Percentiles rank a stretch among this genome's conserved stretches.
Evolutionary conservation across 83 land plant species (phyloP).

Genomic region (Diphasiastrum complanatum): DNA sequence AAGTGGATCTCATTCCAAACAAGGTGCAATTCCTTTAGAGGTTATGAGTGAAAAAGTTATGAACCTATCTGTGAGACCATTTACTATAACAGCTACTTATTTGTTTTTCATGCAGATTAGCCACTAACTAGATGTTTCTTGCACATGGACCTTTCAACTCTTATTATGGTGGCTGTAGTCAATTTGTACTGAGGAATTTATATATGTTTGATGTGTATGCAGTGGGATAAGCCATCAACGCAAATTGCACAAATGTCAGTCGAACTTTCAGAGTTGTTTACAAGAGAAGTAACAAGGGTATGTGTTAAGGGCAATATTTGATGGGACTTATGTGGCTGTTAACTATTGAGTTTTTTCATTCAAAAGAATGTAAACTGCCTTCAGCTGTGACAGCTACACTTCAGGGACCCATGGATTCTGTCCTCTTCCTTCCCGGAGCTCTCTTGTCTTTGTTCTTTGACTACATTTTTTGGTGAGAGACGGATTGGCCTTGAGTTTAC

Average conservation of each 20-base stretch:
- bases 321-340: no score
- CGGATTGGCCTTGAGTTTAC: no score
- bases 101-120: background rate
- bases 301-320: slow-evolving; percentile 5
- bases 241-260: slow-evolving; percentile 51
- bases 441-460: no score
- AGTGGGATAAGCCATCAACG: slow-evolving; percentile 77
- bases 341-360: no score
- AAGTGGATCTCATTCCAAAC: slow-evolving; percentile 51
- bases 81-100: background rate
- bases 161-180: background rate
- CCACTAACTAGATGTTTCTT: background rate
- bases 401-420: no score
- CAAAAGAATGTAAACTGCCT: no score
- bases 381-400: no score
- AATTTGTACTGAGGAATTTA: background rate
- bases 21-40: slow-evolving; percentile 36
- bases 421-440: no score
- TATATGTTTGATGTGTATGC: slow-evolving; percentile 8
- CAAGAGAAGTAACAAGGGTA: slow-evolving; percentile 81
- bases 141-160: background rate
- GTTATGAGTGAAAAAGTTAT: background rate
- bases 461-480: no score
- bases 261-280: slow-evolving; percentile 80
- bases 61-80: background rate